Base-by-base conservation (phyloP, 768 basidiomycete genomes). In the Serendipita vermifera region DNA sequence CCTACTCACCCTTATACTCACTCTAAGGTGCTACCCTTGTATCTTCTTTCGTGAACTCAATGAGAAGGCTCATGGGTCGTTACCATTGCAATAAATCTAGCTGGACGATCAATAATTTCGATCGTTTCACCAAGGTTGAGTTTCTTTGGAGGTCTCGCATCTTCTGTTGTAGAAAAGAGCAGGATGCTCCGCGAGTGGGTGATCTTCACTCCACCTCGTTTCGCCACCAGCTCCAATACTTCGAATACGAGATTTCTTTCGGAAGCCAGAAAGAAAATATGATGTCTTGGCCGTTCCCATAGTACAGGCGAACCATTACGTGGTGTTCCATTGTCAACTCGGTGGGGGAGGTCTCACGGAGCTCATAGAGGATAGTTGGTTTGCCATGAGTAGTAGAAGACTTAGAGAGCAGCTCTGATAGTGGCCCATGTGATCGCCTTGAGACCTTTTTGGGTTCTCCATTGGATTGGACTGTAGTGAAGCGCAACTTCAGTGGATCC, bases 321-420 rank as follows among this genome's bases (percentile, higher is more conserved):
- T 97, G 74, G 67, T 87, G 92, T 66, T 93, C 87, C 72, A 98
- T 99, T 58, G 96, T 99, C 53, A 99, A 77, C 71, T 99, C 96
- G 43, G 97, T 86, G 65, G 98, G 96, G 69, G 88, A 91, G 63
- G 98, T 91, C 61, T 98, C 94, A 61, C 98, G 72, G 66, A 86
- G 85, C 75, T 99, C 96, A 69, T 98, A 99, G 55, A 92, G 78
- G 58, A 97, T 89, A 32, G 92, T 78, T 11, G 87, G 87, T 29
- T 87, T 90, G 22, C 85, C 82, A 41, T 86, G 81, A 64, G 78
- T 85, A 64, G 87, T 80, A 69, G 92, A 94, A 58, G 78, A 82
- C 11, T 89, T 88, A 35, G 83, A 79, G 75, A 94, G 92, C 60
- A 97, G 93, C 70, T 99, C 96, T 17, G 87, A 82, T 60, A 99